Conservation (phyloP, 179 eudicot species). For the Nepenthes alata region DNA sequence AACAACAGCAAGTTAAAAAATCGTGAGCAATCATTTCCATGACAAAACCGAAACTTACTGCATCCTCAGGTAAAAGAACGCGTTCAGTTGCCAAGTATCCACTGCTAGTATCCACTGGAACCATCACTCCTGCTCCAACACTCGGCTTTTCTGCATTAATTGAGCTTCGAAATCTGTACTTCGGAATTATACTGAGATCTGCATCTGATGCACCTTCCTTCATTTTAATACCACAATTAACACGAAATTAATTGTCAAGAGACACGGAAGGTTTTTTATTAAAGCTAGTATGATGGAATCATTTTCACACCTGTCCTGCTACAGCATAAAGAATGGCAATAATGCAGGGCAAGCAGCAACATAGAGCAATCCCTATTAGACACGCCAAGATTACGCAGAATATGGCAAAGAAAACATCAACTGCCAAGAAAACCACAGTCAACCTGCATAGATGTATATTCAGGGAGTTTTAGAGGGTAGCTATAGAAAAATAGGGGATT, state of each 20-base stretch:
- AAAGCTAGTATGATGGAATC: not conserved
- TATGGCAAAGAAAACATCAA: constrained; percentile 92
- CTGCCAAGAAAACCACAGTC: constrained; percentile 84
- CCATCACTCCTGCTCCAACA: constrained; percentile 71
- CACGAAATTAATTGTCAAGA: too few species aligned
- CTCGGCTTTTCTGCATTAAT: constrained; percentile 36
- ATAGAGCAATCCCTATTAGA: constrained; percentile 84
- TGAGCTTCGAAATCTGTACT: constrained; percentile 48
- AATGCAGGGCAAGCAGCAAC: constrained; percentile 98
- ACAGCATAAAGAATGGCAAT: constrained; percentile 89
- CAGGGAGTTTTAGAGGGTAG: too few species aligned
- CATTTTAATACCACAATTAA: constrained; percentile 12
- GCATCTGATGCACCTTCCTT: constrained; percentile 99
- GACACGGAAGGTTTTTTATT: too few species aligned
- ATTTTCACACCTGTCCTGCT: constrained; percentile 71
- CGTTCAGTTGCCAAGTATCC: constrained; percentile 59
- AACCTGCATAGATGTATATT: constrained; percentile 44
- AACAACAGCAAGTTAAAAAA: too few species aligned
- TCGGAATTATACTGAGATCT: constrained; percentile 68
- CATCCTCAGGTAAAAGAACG: constrained; percentile 76
- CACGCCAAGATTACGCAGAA: constrained; percentile 89
- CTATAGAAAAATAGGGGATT: too few species aligned
- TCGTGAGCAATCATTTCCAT: too few species aligned
- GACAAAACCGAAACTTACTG: constrained; percentile 40
- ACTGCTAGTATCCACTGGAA: constrained; percentile 54